Percentiles rank a stretch among this genome's conserved stretches.
Conservation (phyloP, 1,139 yeast genomes). For the Hemisphaericaspora lyxosophila region DNA sequence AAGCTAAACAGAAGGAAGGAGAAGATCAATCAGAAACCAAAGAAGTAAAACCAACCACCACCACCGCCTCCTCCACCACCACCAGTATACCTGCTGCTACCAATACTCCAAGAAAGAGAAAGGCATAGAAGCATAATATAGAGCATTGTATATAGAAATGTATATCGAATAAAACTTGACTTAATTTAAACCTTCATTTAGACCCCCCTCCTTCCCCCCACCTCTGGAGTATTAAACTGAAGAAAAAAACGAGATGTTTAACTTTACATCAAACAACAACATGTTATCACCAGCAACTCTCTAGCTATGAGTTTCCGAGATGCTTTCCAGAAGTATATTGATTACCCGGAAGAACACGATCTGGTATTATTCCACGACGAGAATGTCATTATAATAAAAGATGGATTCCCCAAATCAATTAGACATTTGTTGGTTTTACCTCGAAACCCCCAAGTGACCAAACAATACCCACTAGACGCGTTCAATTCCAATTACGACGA, state of each 20-base stretch:
- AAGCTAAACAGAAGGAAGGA: conserved; percentile 11
- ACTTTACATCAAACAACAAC: too few relatives aligned
- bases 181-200: too few relatives aligned
- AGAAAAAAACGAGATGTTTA: too few relatives aligned
- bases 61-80: conserved; percentile 1
- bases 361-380: conserved; percentile 46
- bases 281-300: too few relatives aligned
- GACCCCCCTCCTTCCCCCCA: too few relatives aligned
- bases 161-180: not conserved
- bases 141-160: not conserved
- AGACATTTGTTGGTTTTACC: conserved; percentile 67
- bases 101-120: conserved; percentile 12
- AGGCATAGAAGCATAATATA: conserved; percentile 6
- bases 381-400: conserved; percentile 56
- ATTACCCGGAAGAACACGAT: conserved; percentile 26
- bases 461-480: conserved; percentile 53
- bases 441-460: conserved; percentile 39
- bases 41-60: not conserved
- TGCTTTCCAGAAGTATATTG: conserved; percentile 36
- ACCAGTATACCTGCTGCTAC: not conserved
- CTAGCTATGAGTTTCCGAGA: conserved; percentile 31
- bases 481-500: conserved; percentile 30
- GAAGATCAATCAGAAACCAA: not conserved
- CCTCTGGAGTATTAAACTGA: too few relatives aligned
- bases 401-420: conserved; percentile 62